Base-by-base conservation (phyloP, 352 stramenopile species). In the Phytopythium ostracodes region DNA sequence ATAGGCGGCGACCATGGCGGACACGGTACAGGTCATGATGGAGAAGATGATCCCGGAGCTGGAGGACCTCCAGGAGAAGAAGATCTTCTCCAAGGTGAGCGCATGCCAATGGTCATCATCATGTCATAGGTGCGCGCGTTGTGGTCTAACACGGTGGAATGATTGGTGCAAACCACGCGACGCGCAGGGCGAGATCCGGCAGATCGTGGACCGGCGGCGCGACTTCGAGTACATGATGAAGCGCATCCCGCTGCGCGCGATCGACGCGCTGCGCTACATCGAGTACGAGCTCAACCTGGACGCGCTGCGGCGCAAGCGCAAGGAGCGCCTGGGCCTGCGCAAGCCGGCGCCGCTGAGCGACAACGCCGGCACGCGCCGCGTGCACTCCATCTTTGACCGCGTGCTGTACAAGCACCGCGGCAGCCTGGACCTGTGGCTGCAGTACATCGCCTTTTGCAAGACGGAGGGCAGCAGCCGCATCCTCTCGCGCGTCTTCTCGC, bases 31-130 rank as follows among this genome's bases (percentile, higher is more conserved):
- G 72, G 84, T 96, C 60, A 71, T 91, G 63, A 94, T 98, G 84
- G 92, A 98, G 76, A 89, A 93, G 65, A 98, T 97, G 89, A 88
- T 98, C 65, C 87, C 89, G 56, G 92, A 97, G 73, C 91, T 98
- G 56, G 92, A 98, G 72, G 92, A 98, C 56, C 78, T 98, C 54
- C 85, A 96, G 73, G 70, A 86, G 38, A 81, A 85, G 59, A 89
- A 92, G 55, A 67, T 98, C 47, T 54, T 54, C 47, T 54, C 47
- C 47, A 35, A 33, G 43, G 43, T 50, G 42, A 10, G 42, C n/a
- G n/a, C n/a, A n/a, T n/a, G n/a, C n/a, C n/a, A n/a, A n/a, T n/a
- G n/a, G n/a, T n/a, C n/a, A n/a, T n/a, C n/a, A n/a, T n/a, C n/a
- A n/a, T n/a, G n/a, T n/a, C n/a, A n/a, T n/a, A n/a, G n/a, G n/a